A percentile compares a stretch with the other conserved stretches of the same genome.
These are phyloP conservation scores for Cercospora berteroae DNA, from an alignment of 2,329 filamentous ascomycete genomes.

Conservation along the genomic window DNA sequence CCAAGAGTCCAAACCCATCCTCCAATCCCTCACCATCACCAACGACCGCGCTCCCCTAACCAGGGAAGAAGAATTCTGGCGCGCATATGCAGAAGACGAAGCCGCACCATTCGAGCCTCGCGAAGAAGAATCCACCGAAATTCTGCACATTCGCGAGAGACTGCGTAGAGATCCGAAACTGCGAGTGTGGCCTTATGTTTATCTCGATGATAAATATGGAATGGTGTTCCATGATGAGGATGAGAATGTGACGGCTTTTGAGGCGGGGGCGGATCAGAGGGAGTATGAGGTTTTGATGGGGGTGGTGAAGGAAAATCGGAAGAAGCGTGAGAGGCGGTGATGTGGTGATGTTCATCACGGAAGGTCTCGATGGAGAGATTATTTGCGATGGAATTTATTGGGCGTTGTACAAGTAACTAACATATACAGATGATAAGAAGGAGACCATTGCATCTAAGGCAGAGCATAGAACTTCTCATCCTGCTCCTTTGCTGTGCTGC, in stretches of 20 bases:
- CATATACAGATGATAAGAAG: not conserved
- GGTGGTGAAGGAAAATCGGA: not conserved
- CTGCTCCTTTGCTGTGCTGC: not conserved
- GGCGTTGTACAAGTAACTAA: not conserved
- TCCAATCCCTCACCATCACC: not conserved
- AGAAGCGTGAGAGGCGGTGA: not conserved
- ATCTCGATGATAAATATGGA: conserved; percentile 7
- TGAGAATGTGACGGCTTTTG: conserved; percentile 5
- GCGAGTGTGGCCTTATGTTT: conserved; percentile 4
- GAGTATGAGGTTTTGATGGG: conserved; percentile 8
- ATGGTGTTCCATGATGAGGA: not conserved
- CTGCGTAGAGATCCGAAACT: not conserved
- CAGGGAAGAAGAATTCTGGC: not conserved
- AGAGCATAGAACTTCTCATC: not conserved
- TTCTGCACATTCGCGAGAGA: not conserved
- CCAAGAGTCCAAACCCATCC: not conserved
- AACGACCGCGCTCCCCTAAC: not conserved
- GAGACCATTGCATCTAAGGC: not conserved
- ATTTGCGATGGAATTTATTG: not conserved
- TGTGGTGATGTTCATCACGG: not conserved
- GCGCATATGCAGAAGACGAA: not conserved
- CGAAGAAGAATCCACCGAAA: not conserved
- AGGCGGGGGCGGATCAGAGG: conserved; percentile 2
- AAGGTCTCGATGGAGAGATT: not conserved
- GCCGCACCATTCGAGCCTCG: not conserved